Conservation (phyloP, 129 eudicot genomes). For the Flaveria trinervia region DNA sequence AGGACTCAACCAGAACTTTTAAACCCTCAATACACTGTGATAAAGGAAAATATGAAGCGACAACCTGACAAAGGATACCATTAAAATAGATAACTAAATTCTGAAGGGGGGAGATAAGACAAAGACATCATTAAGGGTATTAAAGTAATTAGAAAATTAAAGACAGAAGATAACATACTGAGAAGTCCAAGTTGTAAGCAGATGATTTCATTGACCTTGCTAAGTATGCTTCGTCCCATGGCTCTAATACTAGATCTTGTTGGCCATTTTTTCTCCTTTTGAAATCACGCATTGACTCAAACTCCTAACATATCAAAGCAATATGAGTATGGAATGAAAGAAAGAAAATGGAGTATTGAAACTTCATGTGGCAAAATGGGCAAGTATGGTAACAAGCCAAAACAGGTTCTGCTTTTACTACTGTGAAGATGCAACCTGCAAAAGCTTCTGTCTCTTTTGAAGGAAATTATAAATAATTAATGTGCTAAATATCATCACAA, state of each 20-base stretch:
- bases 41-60: conserved; percentile 77
- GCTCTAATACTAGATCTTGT: conserved; percentile 58
- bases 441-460: not conserved
- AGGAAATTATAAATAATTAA: not conserved
- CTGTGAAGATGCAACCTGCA: not conserved
- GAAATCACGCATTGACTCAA: conserved; percentile 52
- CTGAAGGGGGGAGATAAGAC: not conserved
- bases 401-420: not conserved
- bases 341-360: conserved; percentile 11
- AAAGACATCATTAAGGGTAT: conserved; percentile 15
- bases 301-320: conserved; percentile 52
- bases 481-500: not conserved
- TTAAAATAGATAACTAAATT: not conserved
- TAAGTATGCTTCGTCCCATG: conserved; percentile 92
- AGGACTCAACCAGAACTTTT: conserved; percentile 71
- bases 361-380: conserved; percentile 7
- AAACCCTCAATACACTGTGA: conserved; percentile 86
- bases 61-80: conserved; percentile 48
- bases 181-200: conserved; percentile 55
- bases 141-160: not conserved
- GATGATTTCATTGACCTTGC: conserved; percentile 80
- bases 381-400: conserved; percentile 1
- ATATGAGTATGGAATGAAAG: conserved; percentile 2
- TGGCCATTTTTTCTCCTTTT: conserved; percentile 60
- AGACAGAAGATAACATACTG: conserved; percentile 46